These are phyloP conservation scores for Trichophyton simii DNA, from an alignment of 2,329 filamentous ascomycete species.

Conservation along the genomic window DNA sequence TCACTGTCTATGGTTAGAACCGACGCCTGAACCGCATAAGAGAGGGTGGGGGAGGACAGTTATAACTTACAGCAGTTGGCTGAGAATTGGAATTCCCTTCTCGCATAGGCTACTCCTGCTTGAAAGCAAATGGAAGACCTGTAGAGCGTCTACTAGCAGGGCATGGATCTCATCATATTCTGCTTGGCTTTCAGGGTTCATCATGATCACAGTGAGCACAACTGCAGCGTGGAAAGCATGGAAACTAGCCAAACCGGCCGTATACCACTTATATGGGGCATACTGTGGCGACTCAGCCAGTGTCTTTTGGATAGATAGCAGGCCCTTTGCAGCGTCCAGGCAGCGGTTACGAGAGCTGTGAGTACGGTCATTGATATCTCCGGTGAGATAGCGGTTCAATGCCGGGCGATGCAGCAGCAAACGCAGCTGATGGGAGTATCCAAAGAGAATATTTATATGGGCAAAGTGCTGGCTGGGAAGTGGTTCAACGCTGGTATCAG, in stretches of 20 bases:
- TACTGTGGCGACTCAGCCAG: slow-evolving; percentile 23
- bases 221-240: slow-evolving; percentile 32
- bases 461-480: slow-evolving; percentile 26
- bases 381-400: slow-evolving; percentile 23
- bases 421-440: slow-evolving; percentile 28
- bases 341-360: slow-evolving; percentile 22
- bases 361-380: slow-evolving; percentile 21
- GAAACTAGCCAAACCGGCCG: slow-evolving; percentile 28
- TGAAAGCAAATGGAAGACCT: slow-evolving; percentile 24
- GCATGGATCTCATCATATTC: slow-evolving; percentile 23
- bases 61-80: slow-evolving; percentile 22
- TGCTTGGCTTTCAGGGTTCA: slow-evolving; percentile 19
- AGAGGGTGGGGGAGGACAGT: too few species aligned
- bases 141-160: slow-evolving; percentile 20
- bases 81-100: slow-evolving; percentile 25
- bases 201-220: slow-evolving; percentile 20
- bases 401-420: slow-evolving; percentile 27
- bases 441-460: slow-evolving; percentile 31
- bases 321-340: slow-evolving; percentile 22
- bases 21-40: not conserved
- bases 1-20: not conserved
- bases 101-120: slow-evolving; percentile 26
- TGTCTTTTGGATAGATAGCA: slow-evolving; percentile 24
- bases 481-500: slow-evolving; percentile 16
- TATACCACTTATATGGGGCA: slow-evolving; percentile 30